A percentile compares a stretch with the other conserved stretches of the same genome.
These are phyloP conservation scores for Globisporangium canariense DNA, from an alignment of 352 stramenopile genomes.

Conservation along the genomic window DNA sequence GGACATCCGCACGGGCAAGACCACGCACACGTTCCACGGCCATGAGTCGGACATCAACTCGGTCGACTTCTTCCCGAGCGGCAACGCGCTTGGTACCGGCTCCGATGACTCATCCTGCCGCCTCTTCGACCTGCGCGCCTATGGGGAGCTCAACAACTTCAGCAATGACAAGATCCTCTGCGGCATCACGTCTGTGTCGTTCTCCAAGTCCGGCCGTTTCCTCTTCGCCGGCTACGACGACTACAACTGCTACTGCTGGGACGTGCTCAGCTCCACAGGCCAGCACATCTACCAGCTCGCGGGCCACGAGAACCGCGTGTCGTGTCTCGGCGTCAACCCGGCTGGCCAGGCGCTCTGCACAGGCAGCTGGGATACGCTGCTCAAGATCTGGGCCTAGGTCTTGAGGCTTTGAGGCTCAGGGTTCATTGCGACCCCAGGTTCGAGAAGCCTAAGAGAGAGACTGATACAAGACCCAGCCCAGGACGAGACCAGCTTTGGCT, in stretches of 20 bases:
- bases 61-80: slow-evolving; percentile 97
- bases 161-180: slow-evolving; percentile 95
- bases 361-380: slow-evolving; percentile 97
- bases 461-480: neutral
- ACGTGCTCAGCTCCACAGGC: slow-evolving; percentile 89
- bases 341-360: slow-evolving; percentile 96
- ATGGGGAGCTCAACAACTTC: slow-evolving; percentile 97
- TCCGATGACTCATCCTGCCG: slow-evolving; percentile 97
- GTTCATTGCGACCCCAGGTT: neutral
- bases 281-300: slow-evolving; percentile 91
- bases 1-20: slow-evolving; percentile 96
- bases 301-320: slow-evolving; percentile 96
- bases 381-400: slow-evolving; percentile 95
- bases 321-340: slow-evolving; percentile 95
- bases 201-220: slow-evolving; percentile 94
- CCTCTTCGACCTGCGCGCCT: slow-evolving; percentile 96
- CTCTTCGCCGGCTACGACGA: slow-evolving; percentile 98
- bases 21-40: slow-evolving; percentile 95
- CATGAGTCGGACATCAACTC: slow-evolving; percentile 99
- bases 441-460: slow-evolving; percentile 1
- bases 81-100: slow-evolving; percentile 92
- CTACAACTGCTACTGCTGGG: slow-evolving; percentile 97
- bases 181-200: slow-evolving; percentile 96
- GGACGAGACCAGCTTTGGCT: neutral
- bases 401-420: neutral